Base-by-base conservation (phyloP, 2,329 filamentous ascomycete genomes). In the Exophiala spinifera region DNA sequence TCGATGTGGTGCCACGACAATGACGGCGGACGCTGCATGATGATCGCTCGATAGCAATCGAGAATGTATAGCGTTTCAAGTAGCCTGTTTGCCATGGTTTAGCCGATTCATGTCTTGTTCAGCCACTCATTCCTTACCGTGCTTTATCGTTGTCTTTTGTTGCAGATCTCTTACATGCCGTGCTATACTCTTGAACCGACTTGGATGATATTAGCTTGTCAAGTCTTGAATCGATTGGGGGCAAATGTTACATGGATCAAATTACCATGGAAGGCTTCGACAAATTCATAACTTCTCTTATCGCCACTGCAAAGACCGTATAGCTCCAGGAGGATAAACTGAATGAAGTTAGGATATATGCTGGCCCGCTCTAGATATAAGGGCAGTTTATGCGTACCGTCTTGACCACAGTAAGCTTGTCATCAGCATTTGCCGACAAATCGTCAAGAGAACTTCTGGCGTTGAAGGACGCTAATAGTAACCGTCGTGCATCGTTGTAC, bases 281-380 rank as follows among this genome's bases (percentile, higher is more conserved):
- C 50, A 31, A 57, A 57, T 34, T 57, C 55, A 23, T 50, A 57
- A 46, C 55, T 57, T 44, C 55, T 42, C 36, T 57, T 57, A 36
- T 57, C 50, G 15, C 55, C 55, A 25, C 46, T 50, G 15, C 55
- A 57, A 11, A 57, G 43, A 10, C 55, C 55, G 17, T 57, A 57
- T 6, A 54, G 21, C 14, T 57, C 49, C 7, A 57, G 46, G 14
- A 57, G 50, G 19, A 54, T 54, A 21, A 54, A 54, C 21, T 44
- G 8, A 4, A n/a, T 13, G 7, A 20, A 4, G 23, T 44, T 14
- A 44, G 42, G n/a, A 28, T 10, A 15, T 28, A n/a, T 8, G n/a
- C 19, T 44, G 40, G 11, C 6, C 10, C 4, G 36, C 14, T 44
- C 4, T 14, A 23, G 17, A 44, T 25, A 21, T 42, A 20, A 42